These are phyloP conservation scores for Pseudogymnoascus sp. DNA, from an alignment of 2,329 filamentous ascomycete genomes.

Conservation along the genomic window DNA sequence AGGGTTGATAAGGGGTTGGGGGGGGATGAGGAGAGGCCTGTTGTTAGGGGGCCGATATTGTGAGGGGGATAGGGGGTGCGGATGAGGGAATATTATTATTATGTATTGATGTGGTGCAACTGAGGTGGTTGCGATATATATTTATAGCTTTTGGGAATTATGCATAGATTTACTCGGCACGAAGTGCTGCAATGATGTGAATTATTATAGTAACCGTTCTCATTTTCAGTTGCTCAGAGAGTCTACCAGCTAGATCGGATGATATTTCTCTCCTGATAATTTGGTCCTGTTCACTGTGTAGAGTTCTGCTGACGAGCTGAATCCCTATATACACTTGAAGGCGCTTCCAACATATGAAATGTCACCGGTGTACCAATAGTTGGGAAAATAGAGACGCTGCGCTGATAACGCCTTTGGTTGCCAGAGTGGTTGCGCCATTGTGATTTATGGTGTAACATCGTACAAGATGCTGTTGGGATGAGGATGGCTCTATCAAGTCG, in stretches of 20 bases:
- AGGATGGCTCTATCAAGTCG: too few species aligned
- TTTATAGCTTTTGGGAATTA: background rate
- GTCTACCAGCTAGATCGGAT: background rate
- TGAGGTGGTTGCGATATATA: background rate
- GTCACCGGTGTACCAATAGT: background rate
- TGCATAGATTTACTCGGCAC: background rate
- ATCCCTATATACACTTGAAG: background rate
- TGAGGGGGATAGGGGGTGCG: background rate
- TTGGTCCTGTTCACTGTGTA: background rate
- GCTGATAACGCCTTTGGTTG: too few species aligned
- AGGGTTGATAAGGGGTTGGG: conserved; percentile 15
- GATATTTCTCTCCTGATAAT: background rate
- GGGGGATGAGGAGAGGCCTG: background rate
- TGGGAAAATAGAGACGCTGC: too few species aligned
- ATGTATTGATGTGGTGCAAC: background rate
- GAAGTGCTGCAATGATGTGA: background rate
- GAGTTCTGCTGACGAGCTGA: background rate
- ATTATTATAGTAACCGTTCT: background rate
- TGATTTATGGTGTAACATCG: too few species aligned
- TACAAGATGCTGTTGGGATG: too few species aligned
- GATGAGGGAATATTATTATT: background rate
- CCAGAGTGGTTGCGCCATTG: too few species aligned
- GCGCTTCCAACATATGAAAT: background rate
- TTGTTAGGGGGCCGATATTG: background rate
- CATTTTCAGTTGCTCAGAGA: too few species aligned